Base-by-base conservation (phyloP, 805 yeast genomes). In the Metschnikowia picachoensis region DNA sequence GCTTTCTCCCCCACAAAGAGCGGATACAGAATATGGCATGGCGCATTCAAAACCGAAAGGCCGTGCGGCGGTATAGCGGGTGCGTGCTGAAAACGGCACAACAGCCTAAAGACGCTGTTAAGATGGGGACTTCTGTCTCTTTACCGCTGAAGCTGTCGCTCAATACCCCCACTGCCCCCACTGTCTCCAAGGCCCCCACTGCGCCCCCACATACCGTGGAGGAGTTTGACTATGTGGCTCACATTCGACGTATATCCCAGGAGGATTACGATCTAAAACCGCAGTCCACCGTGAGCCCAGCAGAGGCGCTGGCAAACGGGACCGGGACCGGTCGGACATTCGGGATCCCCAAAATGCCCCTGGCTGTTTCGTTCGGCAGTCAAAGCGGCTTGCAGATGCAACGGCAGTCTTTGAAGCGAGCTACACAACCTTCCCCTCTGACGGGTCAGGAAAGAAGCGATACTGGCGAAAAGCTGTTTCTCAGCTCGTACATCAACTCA, bases 221-320 rank as follows among this genome's bases (percentile, higher is more conserved):
- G 39, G 75, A 70, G 38, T 72, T 72, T 51, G 77, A 72, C 57
- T 72, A 72, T 50, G 75, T 72, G 30, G 74, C 74, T 9, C 77
- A 72, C 49, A 72, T 72, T 27, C 57, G 74, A 37, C 59, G 66
- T 37, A 69, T 72, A 39, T 64, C 71, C 44, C 73, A 69, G 54
- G 72, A 66, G 44, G 73, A 68, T 43, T 65, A 60, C 47, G 54
- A 40, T 9, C 41, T 36, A 14, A 37, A 36, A 25, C 9, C 46
- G 14, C 46, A 41, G 12, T 9, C 25, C 25, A 7, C 25, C 8
- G 25, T 20, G 2, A 20, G 25, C 25, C 25, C 25, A 20, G 25
- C 25, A 20, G 25, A 20, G 25, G 25, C 25, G 25, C 25, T 20
- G 25, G 25, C 25, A 20, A 20, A 20, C 25, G 25, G 25, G 25